These are phyloP conservation scores for Malus hybrid DNA, from an alignment of 331 rosid species.

Conservation along the genomic window DNA sequence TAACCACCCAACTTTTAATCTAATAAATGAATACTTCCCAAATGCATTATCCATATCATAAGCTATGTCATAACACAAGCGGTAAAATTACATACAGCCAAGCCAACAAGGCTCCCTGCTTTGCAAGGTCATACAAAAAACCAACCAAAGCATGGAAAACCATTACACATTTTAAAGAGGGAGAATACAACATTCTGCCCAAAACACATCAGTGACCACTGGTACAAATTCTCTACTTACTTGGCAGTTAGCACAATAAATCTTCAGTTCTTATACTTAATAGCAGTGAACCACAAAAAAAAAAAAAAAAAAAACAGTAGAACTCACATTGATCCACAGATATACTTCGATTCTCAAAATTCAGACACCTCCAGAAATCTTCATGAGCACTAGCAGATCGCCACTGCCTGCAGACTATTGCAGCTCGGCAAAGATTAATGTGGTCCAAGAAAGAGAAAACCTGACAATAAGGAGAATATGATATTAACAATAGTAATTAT, in stretches of 20 bases:
- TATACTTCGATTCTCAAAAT: constrained; percentile 84
- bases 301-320: not conserved
- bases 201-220: not conserved
- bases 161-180: not conserved
- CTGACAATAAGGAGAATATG: constrained; percentile 28
- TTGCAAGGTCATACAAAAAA: not conserved
- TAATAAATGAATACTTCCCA: not conserved
- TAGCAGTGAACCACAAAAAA: not conserved
- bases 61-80: not conserved
- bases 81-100: not conserved
- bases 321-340: constrained; percentile 85
- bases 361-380: constrained; percentile 89
- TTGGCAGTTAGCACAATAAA: not conserved
- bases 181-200: not conserved
- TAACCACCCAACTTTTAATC: not conserved
- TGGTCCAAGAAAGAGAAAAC: constrained; percentile 96
- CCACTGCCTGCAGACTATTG: constrained; percentile 94
- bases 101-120: too few species aligned
- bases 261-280: not conserved
- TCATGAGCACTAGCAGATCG: constrained; percentile 91
- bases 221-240: not conserved
- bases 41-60: not conserved
- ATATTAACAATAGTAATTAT: not conserved
- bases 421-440: constrained; percentile 84
- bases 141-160: not conserved